These are phyloP conservation scores for Ogataea ramenticola DNA, from an alignment of 805 yeast genomes.

Conservation along the genomic window DNA sequence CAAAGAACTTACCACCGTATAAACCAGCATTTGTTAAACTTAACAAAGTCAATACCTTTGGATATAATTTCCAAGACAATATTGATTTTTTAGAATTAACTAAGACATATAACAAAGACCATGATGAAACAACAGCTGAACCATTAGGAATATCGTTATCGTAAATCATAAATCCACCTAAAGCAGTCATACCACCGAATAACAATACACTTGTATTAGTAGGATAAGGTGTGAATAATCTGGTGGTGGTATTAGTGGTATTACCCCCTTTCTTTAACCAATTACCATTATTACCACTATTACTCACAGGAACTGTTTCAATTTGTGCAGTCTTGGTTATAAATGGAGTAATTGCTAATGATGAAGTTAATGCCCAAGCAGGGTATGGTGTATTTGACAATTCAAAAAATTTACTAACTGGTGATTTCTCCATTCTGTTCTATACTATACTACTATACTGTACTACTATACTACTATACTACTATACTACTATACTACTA, in stretches of 20 bases:
- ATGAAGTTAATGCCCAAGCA: constrained; percentile 32
- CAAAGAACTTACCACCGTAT: constrained; percentile 67
- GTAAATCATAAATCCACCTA: constrained; percentile 67
- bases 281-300: constrained; percentile 8
- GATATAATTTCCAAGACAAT: constrained; percentile 50
- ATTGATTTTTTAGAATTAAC: constrained; percentile 61
- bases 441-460: too few species aligned
- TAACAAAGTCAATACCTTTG: constrained; percentile 47
- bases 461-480: too few species aligned
- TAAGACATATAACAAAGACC: constrained; percentile 69
- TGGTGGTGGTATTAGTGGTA: background rate
- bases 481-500: too few species aligned
- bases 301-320: constrained; percentile 4
- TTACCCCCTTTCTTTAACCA: too few species aligned
- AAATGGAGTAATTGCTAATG: constrained; percentile 31
- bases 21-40: constrained; percentile 56
- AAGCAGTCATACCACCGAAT: constrained; percentile 54
- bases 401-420: background rate
- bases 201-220: constrained; percentile 25
- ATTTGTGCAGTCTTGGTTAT: constrained; percentile 14
- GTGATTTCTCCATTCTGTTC: too few species aligned
- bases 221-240: constrained; percentile 20
- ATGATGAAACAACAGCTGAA: constrained; percentile 72
- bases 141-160: constrained; percentile 78
- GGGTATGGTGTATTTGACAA: constrained; percentile 36